Evolutionary conservation across 441 rosid genomes (phyloP), one percentile per base, ranked within the genome.

Genomic region (Pelargonium citronellum): DNA sequence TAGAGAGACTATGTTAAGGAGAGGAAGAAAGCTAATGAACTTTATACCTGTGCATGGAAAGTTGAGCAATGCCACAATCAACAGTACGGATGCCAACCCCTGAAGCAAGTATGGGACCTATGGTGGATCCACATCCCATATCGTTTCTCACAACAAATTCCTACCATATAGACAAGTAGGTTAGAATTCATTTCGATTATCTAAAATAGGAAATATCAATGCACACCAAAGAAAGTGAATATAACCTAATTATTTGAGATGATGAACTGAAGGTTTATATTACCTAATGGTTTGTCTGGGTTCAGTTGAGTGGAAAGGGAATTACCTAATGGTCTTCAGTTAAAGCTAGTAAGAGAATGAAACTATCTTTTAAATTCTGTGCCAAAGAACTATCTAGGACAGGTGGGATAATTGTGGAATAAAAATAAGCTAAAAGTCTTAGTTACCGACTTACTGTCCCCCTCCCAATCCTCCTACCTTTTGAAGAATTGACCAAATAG

Each of bases 111-210:
- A 91, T 94, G 6, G 98, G 97, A 67, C 98, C 98, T 62, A 94
- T 88, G 71, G 98, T 94, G 64, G 97, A 94, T 47, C 98, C 98
- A 76, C 98, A 94, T 70, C 95, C 98, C 96, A 94, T 89, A 71
- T 94, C 98, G 34, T 94, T 94, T 78, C 97, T 88, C 75, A 93
- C 96, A 66, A 89, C 98, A 80, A 89, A 93, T 67, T 93, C 97
- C 97, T 93, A 64, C 74, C 24, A 13, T 22, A 67, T 73, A 67
- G 63, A 22, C 57, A 61, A 34, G 44, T 51, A 9, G 60, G 11
- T 47, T 16, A 22, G 30, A 43, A n/a, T 20, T 9, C 11, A n/a
- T 20, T 3, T 5, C 16, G 7, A 57, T 24, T 47, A 2, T 67
- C 65, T 19, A 24, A 16, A 58, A 5, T n/a, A n/a, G 4, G 13